These are phyloP conservation scores for Meripilus lineatus DNA, from an alignment of 1,284 basidiomycete species.

Conservation along the genomic window DNA sequence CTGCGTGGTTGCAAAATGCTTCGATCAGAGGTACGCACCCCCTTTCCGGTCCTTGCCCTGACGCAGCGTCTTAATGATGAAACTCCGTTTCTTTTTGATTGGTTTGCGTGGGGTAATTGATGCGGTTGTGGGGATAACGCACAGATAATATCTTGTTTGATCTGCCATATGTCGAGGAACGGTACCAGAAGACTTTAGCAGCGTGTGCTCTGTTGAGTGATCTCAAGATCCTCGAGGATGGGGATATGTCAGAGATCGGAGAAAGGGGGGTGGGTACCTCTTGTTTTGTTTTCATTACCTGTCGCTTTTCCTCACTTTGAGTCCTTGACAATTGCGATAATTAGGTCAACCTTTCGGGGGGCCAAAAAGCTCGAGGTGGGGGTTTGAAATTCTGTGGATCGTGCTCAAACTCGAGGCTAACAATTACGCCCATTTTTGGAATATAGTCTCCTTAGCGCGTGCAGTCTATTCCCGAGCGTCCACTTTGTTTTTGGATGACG, in stretches of 20 bases:
- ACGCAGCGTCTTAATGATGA: neutral
- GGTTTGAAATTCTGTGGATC: neutral
- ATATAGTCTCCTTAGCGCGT: constrained; percentile 75
- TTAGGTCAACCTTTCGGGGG: constrained; percentile 86
- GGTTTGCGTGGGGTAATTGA: no score
- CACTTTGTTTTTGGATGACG: constrained; percentile 85
- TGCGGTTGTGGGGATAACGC: no score
- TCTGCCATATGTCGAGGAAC: constrained; percentile 71
- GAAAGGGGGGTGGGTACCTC: constrained; percentile 63
- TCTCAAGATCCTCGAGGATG: constrained; percentile 89
- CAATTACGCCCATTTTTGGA: constrained; percentile 1
- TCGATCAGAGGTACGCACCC: constrained; percentile 69
- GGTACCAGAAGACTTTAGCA: constrained; percentile 77
- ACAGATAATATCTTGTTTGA: constrained; percentile 91
- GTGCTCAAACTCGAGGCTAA: constrained; percentile 1
- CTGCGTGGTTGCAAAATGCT: constrained; percentile 81
- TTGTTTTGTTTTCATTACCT: constrained; percentile 7
- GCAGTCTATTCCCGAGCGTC: constrained; percentile 93
- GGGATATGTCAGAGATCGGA: constrained; percentile 89
- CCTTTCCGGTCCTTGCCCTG: neutral
- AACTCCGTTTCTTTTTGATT: neutral
- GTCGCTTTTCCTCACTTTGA: no score
- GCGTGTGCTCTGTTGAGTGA: constrained; percentile 71
- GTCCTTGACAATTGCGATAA: constrained; percentile 10
- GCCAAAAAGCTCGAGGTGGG: constrained; percentile 88